Evolutionary conservation across 164 flowering plant genomes (phyloP).

Genomic region (Nymphaea colorata): DNA sequence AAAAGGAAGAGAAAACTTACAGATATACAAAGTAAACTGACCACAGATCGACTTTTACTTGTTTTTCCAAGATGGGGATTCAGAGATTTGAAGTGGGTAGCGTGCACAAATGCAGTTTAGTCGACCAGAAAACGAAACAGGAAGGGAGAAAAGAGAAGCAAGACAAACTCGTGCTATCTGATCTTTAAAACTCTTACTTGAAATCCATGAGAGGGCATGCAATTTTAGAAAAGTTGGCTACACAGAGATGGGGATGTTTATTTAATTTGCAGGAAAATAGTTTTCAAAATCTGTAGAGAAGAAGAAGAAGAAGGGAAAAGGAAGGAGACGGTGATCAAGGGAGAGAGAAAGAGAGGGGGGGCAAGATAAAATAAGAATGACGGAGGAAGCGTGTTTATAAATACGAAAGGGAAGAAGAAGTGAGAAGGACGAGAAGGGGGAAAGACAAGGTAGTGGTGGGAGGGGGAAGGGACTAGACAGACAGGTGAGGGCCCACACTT

Average conservation of each 20-base stretch:
- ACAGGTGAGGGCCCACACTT: slow-evolving; percentile 26
- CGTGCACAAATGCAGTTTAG: background rate
- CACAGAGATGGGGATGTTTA: background rate
- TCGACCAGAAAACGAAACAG: background rate
- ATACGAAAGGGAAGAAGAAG: background rate
- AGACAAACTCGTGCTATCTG: no score
- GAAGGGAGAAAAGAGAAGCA: background rate
- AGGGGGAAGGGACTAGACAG: slow-evolving; percentile 9
- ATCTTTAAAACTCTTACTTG: background rate
- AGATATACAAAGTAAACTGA: background rate
- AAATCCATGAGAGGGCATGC: slow-evolving; percentile 4
- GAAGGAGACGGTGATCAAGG: background rate
- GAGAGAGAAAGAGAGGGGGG: slow-evolving; percentile 1
- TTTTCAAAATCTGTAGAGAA: background rate
- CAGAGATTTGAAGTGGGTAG: background rate
- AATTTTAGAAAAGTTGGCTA: background rate
- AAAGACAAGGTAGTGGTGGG: slow-evolving; percentile 11
- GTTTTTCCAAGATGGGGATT: background rate
- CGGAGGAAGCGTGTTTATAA: background rate
- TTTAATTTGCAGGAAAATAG: background rate
- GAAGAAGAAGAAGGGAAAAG: background rate
- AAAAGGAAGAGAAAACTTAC: no score
- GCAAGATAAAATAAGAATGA: background rate
- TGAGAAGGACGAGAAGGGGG: background rate
- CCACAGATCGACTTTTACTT: background rate